Base-by-base conservation (phyloP, 345 rosid species). In the Melastoma malabathricum region DNA sequence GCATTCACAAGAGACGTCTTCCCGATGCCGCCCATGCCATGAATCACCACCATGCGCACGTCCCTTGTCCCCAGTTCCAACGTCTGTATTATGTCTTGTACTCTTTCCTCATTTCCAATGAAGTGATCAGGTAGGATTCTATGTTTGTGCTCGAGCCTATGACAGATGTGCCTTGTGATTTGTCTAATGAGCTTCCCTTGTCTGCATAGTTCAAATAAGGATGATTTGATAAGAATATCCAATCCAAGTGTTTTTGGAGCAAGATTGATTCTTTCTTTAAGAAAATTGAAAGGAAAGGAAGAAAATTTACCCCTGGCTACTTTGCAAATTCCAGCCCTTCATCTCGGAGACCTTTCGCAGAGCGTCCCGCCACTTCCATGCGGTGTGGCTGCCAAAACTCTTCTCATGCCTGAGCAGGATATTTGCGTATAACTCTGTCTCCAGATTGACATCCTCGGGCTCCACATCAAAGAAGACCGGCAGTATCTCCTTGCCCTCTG, bases 1-100 rank as follows among this genome's bases (percentile, higher is more conserved):
- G 43, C n/a, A 44, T 25, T 18, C 3, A 63, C 72, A 50, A 68
- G 16, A 7, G 69, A 59, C 3, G 68, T 68, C 47, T 68, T 62
- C 18, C 64, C 61, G 2, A 62, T 13, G 2, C 64, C 72, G 16
- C 56, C 55, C 27, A 67, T 58, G 3, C 67, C 68, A 0, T 59
- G 62, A 20, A 67, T 54, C 15, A 63, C 67, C 16, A 62, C 29
- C 6, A 48, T 7, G 1, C 46, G 18, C 13, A 50, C 58, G 0
- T 38, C 0, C 2, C 34, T 13, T 0, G 29, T 13, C 1, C 13
- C 56, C 14, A 20, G 8, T 5, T 20, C 16, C 10, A 60, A 22
- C 25, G 46, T 2, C 13, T 0, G 10, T 25, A 31, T 20, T 8
- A 61, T 1, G 34, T 20, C 17, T 15, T 51, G 15, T 3, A 47